These are phyloP conservation scores for Simplicillium aogashimaense DNA, from an alignment of 2,329 filamentous ascomycete species.

Conservation along the genomic window DNA sequence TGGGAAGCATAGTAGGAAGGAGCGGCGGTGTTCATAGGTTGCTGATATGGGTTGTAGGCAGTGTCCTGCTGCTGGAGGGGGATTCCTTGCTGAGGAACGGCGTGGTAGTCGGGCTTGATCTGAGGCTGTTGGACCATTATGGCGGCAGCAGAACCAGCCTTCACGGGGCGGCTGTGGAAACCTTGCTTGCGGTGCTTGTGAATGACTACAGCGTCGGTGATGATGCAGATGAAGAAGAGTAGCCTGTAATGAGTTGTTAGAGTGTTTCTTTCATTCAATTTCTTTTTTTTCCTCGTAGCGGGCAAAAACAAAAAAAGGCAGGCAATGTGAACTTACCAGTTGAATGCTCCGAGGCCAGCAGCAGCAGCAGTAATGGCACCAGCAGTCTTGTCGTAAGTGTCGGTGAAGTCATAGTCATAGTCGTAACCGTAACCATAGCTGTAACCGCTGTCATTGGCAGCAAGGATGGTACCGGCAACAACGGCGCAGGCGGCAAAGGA, in stretches of 20 bases:
- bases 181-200: conserved; percentile 33
- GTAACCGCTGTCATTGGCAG: conserved; percentile 1
- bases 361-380: conserved; percentile 21
- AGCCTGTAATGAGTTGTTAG: conserved; percentile 18
- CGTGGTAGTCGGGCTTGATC: conserved; percentile 3
- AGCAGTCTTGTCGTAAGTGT: conserved; percentile 10
- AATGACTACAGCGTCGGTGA: conserved; percentile 29
- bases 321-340: conserved; percentile 26
- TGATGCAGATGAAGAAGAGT: conserved; percentile 29
- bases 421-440: conserved; percentile 14
- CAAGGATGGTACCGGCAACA: conserved; percentile 18
- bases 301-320: rapidly evolving
- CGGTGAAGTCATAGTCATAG: conserved; percentile 10
- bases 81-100: conserved; percentile 9
- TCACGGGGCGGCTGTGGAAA: conserved; percentile 24
- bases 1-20: conserved; percentile 6
- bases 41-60: conserved; percentile 10
- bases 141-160: conserved; percentile 1
- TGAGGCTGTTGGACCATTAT: conserved; percentile 4
- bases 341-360: conserved; percentile 27
- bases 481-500: conserved; percentile 30
- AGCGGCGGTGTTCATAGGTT: conserved; percentile 9
- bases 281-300: neutral
- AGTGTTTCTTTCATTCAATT: neutral
- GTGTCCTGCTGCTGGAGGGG: conserved; percentile 10